Base-by-base conservation (phyloP, 441 rosid genomes). In the Hura crepitans region DNA sequence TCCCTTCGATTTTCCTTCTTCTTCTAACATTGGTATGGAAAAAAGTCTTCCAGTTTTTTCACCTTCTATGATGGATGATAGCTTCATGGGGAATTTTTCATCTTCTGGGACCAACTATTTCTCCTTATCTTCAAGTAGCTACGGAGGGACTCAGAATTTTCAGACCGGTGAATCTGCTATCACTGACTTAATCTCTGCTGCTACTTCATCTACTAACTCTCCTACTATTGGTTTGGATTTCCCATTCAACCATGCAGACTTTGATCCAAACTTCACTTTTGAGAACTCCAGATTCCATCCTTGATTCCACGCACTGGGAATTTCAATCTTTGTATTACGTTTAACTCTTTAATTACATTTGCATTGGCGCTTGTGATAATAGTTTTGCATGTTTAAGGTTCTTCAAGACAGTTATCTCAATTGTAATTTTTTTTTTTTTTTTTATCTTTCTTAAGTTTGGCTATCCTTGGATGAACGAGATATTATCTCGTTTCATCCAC, bases 121-220 rank as follows among this genome's bases (percentile, higher is more conserved):
- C 45, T 31, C 83, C 0, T 31, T 65, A n/a, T 42, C 79, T 23
- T 66, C 80, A 0, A 54, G 65, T 51, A n/a, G 30, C 49, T 66
- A 62, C 49, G 77, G 55, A 14, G 82, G 71, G 35, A 69, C 54
- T 55, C 74, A 70, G 59, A 73, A 65, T 62, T 70, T 78, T 54
- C 57, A 39, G 56, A 72, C 46, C 13, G 66, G 73, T 2, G 78
- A 73, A 33, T 33, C 75, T 55, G 72, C 69, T 47, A 50, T 72
- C 14, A 25, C 53, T 25, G 75, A 71, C 56, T 65, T 68, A 59
- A 72, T 79, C 57, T 65, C 89, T 6, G 80, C 78, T 31, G 72
- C 78, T n/a, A 76, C 83, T 64, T 82, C 90, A 15, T 45, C 83
- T 5, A 71, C 87, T 42, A 79, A 78, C 70, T 82, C 87, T 66